Percentiles rank a stretch among this genome's conserved stretches.
phyloP scores from a whole-genome alignment of 768 basidiomycete species.

The Xerocomellus dryophilus region DNA sequence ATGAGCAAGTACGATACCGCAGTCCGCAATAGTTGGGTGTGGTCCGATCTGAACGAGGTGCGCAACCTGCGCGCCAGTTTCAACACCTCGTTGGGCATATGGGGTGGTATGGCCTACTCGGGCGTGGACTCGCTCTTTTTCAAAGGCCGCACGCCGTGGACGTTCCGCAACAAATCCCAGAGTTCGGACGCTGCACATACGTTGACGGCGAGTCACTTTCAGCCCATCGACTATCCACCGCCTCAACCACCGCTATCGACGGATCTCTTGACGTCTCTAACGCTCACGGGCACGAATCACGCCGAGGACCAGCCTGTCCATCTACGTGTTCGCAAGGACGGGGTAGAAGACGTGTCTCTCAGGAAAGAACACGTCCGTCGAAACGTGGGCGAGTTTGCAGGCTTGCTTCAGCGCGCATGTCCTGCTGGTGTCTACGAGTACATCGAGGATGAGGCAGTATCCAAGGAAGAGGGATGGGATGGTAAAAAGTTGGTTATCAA shows the following conservation, averaged over 20 bases:
- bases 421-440: slow-evolving; percentile 98
- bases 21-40: slow-evolving; percentile 79
- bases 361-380: slow-evolving; percentile 64
- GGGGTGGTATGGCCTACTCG: slow-evolving; percentile 86
- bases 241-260: slow-evolving; percentile 90
- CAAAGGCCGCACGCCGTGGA: slow-evolving; percentile 88
- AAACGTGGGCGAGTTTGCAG: slow-evolving; percentile 81
- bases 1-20: slow-evolving; percentile 71
- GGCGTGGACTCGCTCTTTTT: slow-evolving; percentile 85
- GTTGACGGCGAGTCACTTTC: slow-evolving; percentile 56
- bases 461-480: slow-evolving; percentile 57
- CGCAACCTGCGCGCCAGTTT: slow-evolving; percentile 91
- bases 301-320: slow-evolving; percentile 96
- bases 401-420: slow-evolving; percentile 84
- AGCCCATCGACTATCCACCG: slow-evolving; percentile 81
- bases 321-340: slow-evolving; percentile 57
- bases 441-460: slow-evolving; percentile 60
- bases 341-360: slow-evolving; percentile 40
- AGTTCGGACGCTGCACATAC: slow-evolving; percentile 70
- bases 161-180: slow-evolving; percentile 63
- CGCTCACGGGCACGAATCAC: slow-evolving; percentile 92
- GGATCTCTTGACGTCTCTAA: slow-evolving; percentile 86
- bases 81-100: slow-evolving; percentile 71
- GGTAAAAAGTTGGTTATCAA: slow-evolving; percentile 95
- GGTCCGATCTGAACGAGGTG: slow-evolving; percentile 82